Percentiles rank a stretch among this genome's conserved stretches.
Conservation (phyloP, 2,329 filamentous ascomycete genomes). For the Aspergillus pseudoterreus region DNA sequence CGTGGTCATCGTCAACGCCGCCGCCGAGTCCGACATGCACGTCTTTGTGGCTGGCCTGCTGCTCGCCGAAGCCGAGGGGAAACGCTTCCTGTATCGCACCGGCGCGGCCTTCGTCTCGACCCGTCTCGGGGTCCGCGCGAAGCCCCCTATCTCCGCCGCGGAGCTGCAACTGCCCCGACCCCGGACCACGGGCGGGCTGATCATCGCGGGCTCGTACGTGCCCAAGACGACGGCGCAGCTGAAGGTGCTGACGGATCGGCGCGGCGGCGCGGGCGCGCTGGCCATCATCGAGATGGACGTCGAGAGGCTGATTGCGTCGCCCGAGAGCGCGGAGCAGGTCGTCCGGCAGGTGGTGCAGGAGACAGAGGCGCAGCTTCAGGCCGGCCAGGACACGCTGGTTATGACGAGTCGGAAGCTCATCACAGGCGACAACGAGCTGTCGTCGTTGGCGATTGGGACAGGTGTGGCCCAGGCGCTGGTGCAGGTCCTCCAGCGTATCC, state of each 20-base stretch:
- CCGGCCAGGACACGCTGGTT: slow-evolving; percentile 52
- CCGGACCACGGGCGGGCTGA: slow-evolving; percentile 45
- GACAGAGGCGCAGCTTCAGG: slow-evolving; percentile 39
- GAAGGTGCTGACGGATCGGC: slow-evolving; percentile 38
- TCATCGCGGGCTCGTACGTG: slow-evolving; percentile 57
- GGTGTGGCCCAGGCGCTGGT: slow-evolving; percentile 52
- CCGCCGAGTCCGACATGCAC: slow-evolving; percentile 53
- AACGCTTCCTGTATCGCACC: slow-evolving; percentile 46
- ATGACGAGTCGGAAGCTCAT: slow-evolving; percentile 58
- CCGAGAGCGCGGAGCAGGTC: slow-evolving; percentile 17
- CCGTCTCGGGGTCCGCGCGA: slow-evolving; percentile 50
- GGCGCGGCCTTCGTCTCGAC: slow-evolving; percentile 49
- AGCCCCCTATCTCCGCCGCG: slow-evolving; percentile 48
- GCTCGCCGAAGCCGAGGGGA: slow-evolving; percentile 35
- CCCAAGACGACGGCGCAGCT: slow-evolving; percentile 58
- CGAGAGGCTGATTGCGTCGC: slow-evolving; percentile 43
- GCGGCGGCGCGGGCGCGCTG: slow-evolving; percentile 35
- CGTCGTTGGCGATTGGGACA: slow-evolving; percentile 54
- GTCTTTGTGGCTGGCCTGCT: slow-evolving; percentile 52
- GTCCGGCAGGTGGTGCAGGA: slow-evolving; percentile 27
- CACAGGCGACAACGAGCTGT: slow-evolving; percentile 46
- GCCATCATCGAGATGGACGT: slow-evolving; percentile 49
- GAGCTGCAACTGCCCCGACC: slow-evolving; percentile 39
- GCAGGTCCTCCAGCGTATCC: slow-evolving; percentile 45
- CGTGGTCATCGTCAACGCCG: slow-evolving; percentile 53